phyloP scores from a whole-genome alignment of 306 rosid species.

The Hippophae rhamnoides region DNA sequence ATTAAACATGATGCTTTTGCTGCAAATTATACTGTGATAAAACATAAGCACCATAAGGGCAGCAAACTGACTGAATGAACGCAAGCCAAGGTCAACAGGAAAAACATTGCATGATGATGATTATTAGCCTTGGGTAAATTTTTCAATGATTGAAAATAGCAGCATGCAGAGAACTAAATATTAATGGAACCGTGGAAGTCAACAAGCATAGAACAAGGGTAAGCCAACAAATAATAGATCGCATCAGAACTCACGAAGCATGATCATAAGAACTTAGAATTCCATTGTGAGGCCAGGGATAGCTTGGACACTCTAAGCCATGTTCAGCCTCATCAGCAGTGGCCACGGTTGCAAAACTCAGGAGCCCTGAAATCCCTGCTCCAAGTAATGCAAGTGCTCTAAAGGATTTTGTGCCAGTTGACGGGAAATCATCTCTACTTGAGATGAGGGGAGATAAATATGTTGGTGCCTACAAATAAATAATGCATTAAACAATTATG shows the following conservation, averaged over 20 bases:
- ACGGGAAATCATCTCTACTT: conserved; percentile 22
- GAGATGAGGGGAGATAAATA: no score
- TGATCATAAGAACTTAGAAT: conserved; percentile 78
- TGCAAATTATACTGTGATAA: neutral
- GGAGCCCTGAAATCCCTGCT: conserved; percentile 53
- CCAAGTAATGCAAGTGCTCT: conserved; percentile 62
- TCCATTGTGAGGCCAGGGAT: conserved; percentile 82
- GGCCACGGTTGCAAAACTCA: conserved; percentile 52
- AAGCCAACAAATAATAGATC: neutral
- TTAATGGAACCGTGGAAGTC: neutral
- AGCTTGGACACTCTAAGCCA: conserved; percentile 59
- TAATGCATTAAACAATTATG: no score
- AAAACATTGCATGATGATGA: no score
- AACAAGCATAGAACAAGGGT: neutral
- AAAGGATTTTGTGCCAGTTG: conserved; percentile 38
- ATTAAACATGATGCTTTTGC: neutral
- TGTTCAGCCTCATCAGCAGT: conserved; percentile 76
- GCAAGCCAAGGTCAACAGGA: no score
- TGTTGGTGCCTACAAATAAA: no score
- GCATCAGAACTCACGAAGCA: conserved; percentile 47
- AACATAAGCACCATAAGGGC: no score
- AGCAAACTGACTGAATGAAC: no score
- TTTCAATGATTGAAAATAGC: no score
- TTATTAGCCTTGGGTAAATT: no score
- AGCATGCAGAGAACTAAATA: neutral